phyloP scores from a whole-genome alignment of 768 basidiomycete genomes.

The Agaricus sinodeliciosus region DNA sequence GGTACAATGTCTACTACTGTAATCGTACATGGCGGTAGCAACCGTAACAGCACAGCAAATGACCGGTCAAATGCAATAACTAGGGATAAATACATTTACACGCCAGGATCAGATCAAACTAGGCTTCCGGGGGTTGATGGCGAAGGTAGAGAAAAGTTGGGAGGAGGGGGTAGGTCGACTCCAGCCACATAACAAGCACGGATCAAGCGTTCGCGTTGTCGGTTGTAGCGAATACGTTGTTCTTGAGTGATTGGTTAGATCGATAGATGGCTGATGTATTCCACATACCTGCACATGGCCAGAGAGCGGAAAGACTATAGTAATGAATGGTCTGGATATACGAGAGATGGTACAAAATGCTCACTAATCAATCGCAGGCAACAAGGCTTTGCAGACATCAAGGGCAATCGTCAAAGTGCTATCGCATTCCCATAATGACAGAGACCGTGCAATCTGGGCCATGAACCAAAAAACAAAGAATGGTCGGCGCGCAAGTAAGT shows the following conservation, averaged over 20 bases:
- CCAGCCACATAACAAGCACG: slow-evolving; percentile 43
- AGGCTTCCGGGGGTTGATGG: slow-evolving; percentile 20
- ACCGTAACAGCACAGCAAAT: background rate
- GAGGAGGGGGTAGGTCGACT: slow-evolving; percentile 34
- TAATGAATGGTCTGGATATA: slow-evolving; percentile 10
- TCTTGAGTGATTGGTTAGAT: slow-evolving; percentile 25
- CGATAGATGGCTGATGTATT: slow-evolving; percentile 8
- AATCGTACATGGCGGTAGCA: background rate
- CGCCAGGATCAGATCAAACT: slow-evolving; percentile 20
- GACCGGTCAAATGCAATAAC: background rate
- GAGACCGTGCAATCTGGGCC: slow-evolving; percentile 58
- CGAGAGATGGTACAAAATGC: slow-evolving; percentile 11
- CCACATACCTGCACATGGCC: slow-evolving; percentile 56
- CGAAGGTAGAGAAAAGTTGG: slow-evolving; percentile 27
- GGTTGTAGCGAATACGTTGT: slow-evolving; percentile 42
- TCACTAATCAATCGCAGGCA: slow-evolving; percentile 54
- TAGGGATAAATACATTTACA: slow-evolving; percentile 1
- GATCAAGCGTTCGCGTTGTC: slow-evolving; percentile 38
- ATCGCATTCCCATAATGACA: slow-evolving; percentile 59
- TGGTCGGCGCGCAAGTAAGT: slow-evolving; percentile 49
- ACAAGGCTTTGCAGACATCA: slow-evolving; percentile 54
- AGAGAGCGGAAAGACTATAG: slow-evolving; percentile 43
- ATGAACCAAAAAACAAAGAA: slow-evolving; percentile 75
- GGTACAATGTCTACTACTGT: too few species aligned
- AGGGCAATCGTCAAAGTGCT: slow-evolving; percentile 50